phyloP scores from a whole-genome alignment of 306 rosid species.

The Cercis canadensis region DNA sequence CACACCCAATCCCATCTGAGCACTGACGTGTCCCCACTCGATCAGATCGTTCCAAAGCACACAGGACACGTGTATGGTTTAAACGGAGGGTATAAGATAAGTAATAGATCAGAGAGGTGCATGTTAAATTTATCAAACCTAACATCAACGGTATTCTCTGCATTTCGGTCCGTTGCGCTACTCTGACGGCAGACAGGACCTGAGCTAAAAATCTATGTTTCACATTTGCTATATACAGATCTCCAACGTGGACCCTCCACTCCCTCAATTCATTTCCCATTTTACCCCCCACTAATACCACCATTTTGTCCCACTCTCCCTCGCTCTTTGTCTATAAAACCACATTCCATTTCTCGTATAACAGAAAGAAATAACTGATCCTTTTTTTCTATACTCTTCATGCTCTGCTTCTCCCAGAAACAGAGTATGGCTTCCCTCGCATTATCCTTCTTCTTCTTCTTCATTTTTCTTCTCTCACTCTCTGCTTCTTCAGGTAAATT shows the following conservation, averaged over 20 bases:
- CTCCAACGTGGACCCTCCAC: constrained; percentile 14
- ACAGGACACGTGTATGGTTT: constrained; percentile 44
- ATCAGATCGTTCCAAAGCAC: not conserved
- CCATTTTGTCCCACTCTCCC: not conserved
- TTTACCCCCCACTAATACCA: constrained; percentile 28
- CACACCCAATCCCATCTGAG: not conserved
- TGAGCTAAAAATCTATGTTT: too few species aligned
- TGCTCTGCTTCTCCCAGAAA: constrained; percentile 38
- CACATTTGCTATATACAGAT: not conserved
- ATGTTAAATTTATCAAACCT: constrained; percentile 33
- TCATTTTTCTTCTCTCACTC: constrained; percentile 36
- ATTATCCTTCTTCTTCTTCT: constrained; percentile 7
- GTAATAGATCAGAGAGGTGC: constrained; percentile 8
- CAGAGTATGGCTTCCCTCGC: constrained; percentile 57
- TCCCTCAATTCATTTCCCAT: not conserved
- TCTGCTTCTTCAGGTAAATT: constrained; percentile 50
- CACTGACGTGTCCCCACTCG: constrained; percentile 11
- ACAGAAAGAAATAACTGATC: constrained; percentile 7
- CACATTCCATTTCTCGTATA: not conserved
- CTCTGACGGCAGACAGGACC: not conserved
- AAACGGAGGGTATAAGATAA: not conserved
- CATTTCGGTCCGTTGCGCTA: constrained; percentile 26
- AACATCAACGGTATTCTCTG: constrained; percentile 31
- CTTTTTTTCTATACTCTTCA: not conserved
- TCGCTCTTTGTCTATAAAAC: constrained; percentile 41